Percentiles rank a stretch among this genome's conserved stretches.
Conservation (phyloP, 306 rosid genomes). For the Mimosa pudica region DNA sequence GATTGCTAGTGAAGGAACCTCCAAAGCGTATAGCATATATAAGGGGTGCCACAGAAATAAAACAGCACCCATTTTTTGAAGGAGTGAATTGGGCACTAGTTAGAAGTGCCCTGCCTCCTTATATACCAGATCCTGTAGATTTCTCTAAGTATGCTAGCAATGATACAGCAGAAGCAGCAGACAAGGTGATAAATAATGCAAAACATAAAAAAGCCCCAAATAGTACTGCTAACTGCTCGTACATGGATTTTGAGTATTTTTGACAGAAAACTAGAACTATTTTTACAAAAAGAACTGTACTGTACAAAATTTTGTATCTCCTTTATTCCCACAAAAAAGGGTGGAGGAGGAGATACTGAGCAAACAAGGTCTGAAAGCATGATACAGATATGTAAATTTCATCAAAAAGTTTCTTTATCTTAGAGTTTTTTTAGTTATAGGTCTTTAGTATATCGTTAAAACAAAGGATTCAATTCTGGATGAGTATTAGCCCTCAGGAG, state of each 20-base stretch:
- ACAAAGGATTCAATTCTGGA: neutral
- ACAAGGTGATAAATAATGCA: constrained; percentile 37
- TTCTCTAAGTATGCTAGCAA: constrained; percentile 65
- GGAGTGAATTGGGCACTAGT: constrained; percentile 94
- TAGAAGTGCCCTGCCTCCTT: constrained; percentile 83
- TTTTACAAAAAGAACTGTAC: constrained; percentile 14
- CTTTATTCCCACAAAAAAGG: constrained; percentile 19
- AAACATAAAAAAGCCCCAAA: constrained; percentile 19
- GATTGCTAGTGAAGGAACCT: constrained; percentile 83
- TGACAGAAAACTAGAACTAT: constrained; percentile 31
- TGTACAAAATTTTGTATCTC: constrained; percentile 36
- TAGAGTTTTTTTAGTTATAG: neutral
- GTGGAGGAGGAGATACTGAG: constrained; percentile 17
- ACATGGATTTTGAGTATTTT: constrained; percentile 60
- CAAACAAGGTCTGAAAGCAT: constrained; percentile 34
- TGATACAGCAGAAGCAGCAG: constrained; percentile 38
- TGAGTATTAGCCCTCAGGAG: neutral
- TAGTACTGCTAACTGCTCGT: constrained; percentile 29
- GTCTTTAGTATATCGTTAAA: constrained; percentile 6
- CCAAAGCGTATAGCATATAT: constrained; percentile 80
- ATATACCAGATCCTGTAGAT: constrained; percentile 70
- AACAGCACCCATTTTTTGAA: constrained; percentile 88
- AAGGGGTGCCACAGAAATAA: constrained; percentile 87
- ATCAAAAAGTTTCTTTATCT: constrained; percentile 16
- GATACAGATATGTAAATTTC: constrained; percentile 39